Conservation (phyloP, 148 eudicot species). For the Fagopyrum tataricum region DNA sequence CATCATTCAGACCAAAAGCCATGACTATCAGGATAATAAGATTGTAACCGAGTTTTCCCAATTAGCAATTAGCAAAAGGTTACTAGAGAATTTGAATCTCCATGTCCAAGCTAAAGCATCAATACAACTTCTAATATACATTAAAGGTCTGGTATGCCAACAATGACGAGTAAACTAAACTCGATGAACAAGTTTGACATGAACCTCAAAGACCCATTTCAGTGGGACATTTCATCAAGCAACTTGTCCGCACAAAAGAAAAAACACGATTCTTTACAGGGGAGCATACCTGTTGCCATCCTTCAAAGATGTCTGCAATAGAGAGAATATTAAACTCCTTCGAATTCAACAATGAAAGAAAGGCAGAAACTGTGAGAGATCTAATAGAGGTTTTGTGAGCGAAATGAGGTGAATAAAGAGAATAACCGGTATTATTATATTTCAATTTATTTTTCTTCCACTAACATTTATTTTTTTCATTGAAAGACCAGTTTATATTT, state of each 20-base stretch:
- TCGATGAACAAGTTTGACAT: not conserved
- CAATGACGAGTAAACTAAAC: not conserved
- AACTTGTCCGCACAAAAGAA: not conserved
- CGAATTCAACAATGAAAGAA: not conserved
- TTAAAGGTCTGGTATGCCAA: not conserved
- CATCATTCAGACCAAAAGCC: not conserved
- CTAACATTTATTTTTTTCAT: no score
- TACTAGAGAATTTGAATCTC: not conserved
- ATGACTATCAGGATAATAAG: not conserved
- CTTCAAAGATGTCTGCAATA: not conserved
- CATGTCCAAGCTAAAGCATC: not conserved
- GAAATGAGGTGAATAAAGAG: no score
- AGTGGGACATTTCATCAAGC: slow-evolving; percentile 6
- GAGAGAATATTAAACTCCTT: not conserved
- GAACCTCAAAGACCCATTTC: not conserved
- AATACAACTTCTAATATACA: not conserved
- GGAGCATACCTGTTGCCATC: not conserved
- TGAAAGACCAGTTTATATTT: no score
- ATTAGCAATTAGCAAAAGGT: not conserved
- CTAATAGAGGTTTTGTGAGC: not conserved
- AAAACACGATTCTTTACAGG: not conserved
- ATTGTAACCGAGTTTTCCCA: not conserved
- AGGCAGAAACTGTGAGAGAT: not conserved
- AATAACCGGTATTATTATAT: no score
- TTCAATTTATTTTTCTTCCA: no score